Evolutionary conservation across 2,329 filamentous ascomycete genomes (phyloP), one percentile per base, ranked within the genome.

Genomic region (Stemphylium beticola): DNA sequence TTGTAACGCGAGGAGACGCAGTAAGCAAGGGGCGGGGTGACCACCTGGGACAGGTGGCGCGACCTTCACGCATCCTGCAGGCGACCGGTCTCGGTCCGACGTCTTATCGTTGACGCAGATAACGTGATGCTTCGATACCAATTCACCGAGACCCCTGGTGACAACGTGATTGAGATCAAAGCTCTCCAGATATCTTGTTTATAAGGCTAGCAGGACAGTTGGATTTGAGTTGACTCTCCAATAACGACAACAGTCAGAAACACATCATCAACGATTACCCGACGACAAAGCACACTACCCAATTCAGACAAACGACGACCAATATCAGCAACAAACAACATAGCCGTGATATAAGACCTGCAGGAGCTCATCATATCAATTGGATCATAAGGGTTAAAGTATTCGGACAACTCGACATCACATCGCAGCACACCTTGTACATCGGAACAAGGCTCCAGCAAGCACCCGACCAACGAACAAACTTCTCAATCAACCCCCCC

Each of bases 1-100:
- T 17, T 6, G 42, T 33, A 34, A 14, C 3, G 32, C 15, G 11
- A 45, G 42, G 20, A 34, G 18, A 31, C 20, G 42, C 31, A 45
- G 7, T 14, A 34, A 36, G 11, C 37, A 37, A 31, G 8, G 11
- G 36, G 59, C 66, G 65, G 62, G 54, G 57, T 68, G 65, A 67
- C 43, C 18, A 48, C 49, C 10, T 40, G 53, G 26, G 47, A 56
- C 54, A 22, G 45, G 61, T 68, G 64, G 64, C 64, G 64, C 62
- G 60, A 64, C 58, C 22, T 58, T 62, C 62, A 61, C 55, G 47
- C 38, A 41, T 29, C 22, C 31, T 17, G 20, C 49, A 24, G 43
- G 46, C 53, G 34, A 62, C 55, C 24, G 18, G 37, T 26, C 33
- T 42, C 48, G 57, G 48, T 11, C 57, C 57, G 53, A 56, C 4